These are phyloP conservation scores for Termitomyces sp. DNA, from an alignment of 768 basidiomycete genomes.

Conservation along the genomic window DNA sequence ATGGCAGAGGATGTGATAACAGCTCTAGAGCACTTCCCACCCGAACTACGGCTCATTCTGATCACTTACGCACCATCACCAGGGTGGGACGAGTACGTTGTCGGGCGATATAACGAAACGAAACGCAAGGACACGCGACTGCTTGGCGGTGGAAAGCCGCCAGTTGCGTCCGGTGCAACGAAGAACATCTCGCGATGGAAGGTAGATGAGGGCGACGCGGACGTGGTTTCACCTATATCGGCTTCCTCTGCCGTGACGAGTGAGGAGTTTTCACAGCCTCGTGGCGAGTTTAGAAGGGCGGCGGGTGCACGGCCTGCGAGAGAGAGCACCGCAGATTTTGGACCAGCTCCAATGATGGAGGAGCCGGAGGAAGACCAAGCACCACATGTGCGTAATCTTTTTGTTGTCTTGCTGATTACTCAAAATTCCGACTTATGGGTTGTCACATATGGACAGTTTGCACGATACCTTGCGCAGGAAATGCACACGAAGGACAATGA, in stretches of 20 bases:
- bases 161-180: slow-evolving; percentile 33
- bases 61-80: slow-evolving; percentile 67
- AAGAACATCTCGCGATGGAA: slow-evolving; percentile 48
- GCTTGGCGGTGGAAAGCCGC: slow-evolving; percentile 85
- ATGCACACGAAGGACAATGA: slow-evolving; percentile 64
- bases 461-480: slow-evolving; percentile 73
- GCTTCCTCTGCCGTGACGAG: background rate
- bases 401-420: background rate
- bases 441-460: slow-evolving; percentile 50
- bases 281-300: slow-evolving; percentile 59
- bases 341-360: slow-evolving; percentile 45
- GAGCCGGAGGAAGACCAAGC: slow-evolving; percentile 42
- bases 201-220: slow-evolving; percentile 62
- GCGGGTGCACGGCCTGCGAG: slow-evolving; percentile 37
- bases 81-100: slow-evolving; percentile 89
- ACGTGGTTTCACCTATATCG: background rate
- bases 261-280: slow-evolving; percentile 21
- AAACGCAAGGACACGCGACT: slow-evolving; percentile 76
- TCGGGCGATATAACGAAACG: slow-evolving; percentile 80
- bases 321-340: slow-evolving; percentile 65
- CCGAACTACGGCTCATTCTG: slow-evolving; percentile 66
- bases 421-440: no score
- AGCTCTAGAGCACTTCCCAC: slow-evolving; percentile 84
- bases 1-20: slow-evolving; percentile 94
- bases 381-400: slow-evolving; percentile 35